A percentile compares a stretch with the other conserved stretches of the same genome.
Conservation (phyloP, 352 stramenopile species). For the Pythium insidiosum region DNA sequence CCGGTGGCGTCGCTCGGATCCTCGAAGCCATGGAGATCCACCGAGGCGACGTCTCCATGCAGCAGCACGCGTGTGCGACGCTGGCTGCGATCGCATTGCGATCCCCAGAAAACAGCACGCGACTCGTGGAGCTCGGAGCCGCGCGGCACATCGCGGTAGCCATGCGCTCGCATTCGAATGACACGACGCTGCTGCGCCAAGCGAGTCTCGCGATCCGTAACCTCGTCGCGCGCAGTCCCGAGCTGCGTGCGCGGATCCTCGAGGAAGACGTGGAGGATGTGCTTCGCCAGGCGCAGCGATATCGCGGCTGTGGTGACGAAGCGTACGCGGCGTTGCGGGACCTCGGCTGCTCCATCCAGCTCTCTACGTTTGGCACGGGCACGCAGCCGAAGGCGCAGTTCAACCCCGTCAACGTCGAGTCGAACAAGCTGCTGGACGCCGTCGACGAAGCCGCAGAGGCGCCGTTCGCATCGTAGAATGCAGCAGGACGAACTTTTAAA, state of each 20-base stretch:
- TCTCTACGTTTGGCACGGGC: slow-evolving; percentile 43
- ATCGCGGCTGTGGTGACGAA: slow-evolving; percentile 65
- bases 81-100: slow-evolving; percentile 62
- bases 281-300: slow-evolving; percentile 49
- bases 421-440: slow-evolving; percentile 35
- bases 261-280: slow-evolving; percentile 58
- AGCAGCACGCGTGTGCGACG: slow-evolving; percentile 68
- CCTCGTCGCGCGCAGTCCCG: slow-evolving; percentile 52
- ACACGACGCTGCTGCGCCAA: slow-evolving; percentile 52
- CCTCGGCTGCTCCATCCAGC: slow-evolving; percentile 58
- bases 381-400: slow-evolving; percentile 35
- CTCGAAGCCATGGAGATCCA: slow-evolving; percentile 53
- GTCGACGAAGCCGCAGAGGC: slow-evolving; percentile 47
- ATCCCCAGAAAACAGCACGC: slow-evolving; percentile 49
- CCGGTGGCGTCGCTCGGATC: slow-evolving; percentile 37
- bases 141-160: slow-evolving; percentile 35
- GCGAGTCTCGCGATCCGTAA: slow-evolving; percentile 76
- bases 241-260: slow-evolving; percentile 50
- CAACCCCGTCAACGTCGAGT: slow-evolving; percentile 58
- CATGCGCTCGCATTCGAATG: slow-evolving; percentile 36
- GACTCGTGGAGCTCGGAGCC: slow-evolving; percentile 41
- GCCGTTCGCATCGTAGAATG: slow-evolving; percentile 26
- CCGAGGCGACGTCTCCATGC: slow-evolving; percentile 35
- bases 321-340: slow-evolving; percentile 72
- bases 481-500: too few species aligned